Evolutionary conservation across 148 eudicot genomes (phyloP), one percentile per base, ranked within the genome.

Genomic region (Heliosperma pusillum): DNA sequence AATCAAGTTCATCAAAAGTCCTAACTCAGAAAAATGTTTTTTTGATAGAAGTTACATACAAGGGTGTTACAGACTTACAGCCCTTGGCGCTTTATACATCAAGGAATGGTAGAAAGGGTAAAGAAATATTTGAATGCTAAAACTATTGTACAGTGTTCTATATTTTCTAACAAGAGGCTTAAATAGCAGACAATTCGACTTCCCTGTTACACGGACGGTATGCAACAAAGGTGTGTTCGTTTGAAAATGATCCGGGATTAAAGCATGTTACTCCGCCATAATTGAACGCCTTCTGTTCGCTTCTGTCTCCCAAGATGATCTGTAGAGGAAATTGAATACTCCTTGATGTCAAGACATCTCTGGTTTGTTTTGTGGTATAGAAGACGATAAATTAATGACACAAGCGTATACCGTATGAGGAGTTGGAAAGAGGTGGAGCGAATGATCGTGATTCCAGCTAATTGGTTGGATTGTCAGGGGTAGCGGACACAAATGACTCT

Each of bases 401-500:
- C 25, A 73, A 55, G 69, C 53, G 19, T 52, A 55, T 89, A 94
- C 97, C 89, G 96, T 90, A 62, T 94, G 95, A 53, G 98, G 98
- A 33, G 92, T 85, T 61, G 97, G 98, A 78, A 90, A 94, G 77
- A 94, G 86, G 76, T 90, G 95, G 63, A 94, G 96, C 73, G 93
- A 90, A 66, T 94, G 98, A 80, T 92, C 97, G 22, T 85, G 91
- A 79, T 94, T 94, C 98, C 97, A 94, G 80, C 89, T 89, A 66
- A 94, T 78, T 19, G 97, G 98, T 77, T 94, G 97, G 55, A 87
- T 81, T 56, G 83, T 88, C 70, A 94, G 82, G 50, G 98, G 97
- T 36, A 92, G 96, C 27, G 98, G 98, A 73, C 98, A 94, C 20
- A 94, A 88, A 89, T 94, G 98, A 75, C 92, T 85, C 84, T 94